Evolutionary conservation across 2,329 filamentous ascomycete species (phyloP).

Genomic region (Fusarium luffae): DNA sequence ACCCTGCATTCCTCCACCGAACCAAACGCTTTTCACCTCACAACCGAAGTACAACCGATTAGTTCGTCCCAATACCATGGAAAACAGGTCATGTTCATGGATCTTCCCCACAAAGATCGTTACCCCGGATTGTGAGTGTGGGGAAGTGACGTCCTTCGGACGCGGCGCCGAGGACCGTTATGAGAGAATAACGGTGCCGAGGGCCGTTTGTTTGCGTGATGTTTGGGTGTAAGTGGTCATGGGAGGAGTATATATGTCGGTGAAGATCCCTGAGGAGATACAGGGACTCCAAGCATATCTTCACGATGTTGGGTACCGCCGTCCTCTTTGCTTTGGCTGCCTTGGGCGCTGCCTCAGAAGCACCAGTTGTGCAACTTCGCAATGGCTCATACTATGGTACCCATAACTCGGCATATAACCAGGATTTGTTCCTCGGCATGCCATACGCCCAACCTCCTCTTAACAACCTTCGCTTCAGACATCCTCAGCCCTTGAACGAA

Average conservation of each 20-base stretch:
- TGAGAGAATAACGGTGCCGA: conserved; percentile 2
- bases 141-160: conserved; percentile 19
- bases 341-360: neutral
- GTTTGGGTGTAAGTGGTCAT: neutral
- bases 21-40: neutral
- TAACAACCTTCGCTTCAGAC: conserved; percentile 25
- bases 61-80: conserved; percentile 1
- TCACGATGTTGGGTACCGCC: conserved; percentile 7
- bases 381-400: conserved; percentile 33
- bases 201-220: neutral
- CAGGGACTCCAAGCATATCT: no score
- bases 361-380: conserved; percentile 10
- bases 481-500: conserved; percentile 22
- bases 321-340: neutral
- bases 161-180: conserved; percentile 22
- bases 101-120: conserved; percentile 15
- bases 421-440: conserved; percentile 32
- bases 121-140: conserved; percentile 15
- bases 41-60: conserved; percentile 2
- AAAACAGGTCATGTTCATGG: conserved; percentile 2
- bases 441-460: conserved; percentile 32
- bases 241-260: conserved; percentile 5
- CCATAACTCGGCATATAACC: conserved; percentile 17
- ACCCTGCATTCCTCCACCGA: neutral
- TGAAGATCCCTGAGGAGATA: no score